A percentile compares a stretch with the other conserved stretches of the same genome.
phyloP scores from a whole-genome alignment of 2,329 filamentous ascomycete genomes.

The Thielaviopsis musarum region DNA sequence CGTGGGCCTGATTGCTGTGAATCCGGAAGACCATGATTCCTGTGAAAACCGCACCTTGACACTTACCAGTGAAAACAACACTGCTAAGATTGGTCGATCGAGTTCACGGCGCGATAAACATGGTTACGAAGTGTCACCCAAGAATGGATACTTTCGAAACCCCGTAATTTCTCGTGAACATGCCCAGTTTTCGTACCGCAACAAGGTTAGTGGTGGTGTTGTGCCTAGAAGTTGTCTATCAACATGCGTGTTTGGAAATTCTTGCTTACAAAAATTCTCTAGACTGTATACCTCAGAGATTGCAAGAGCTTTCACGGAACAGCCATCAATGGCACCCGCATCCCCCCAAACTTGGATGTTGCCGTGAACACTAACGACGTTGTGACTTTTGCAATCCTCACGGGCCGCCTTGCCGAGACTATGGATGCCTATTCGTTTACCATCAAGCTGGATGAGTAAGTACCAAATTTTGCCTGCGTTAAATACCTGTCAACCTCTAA shows the following conservation, averaged over 20 bases:
- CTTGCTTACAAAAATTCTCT: not conserved
- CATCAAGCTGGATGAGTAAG: not conserved
- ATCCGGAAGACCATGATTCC: not conserved
- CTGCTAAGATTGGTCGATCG: slow-evolving; percentile 5
- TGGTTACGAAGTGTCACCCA: not conserved
- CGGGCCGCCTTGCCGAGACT: slow-evolving; percentile 2
- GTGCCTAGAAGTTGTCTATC: not conserved
- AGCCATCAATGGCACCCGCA: slow-evolving; percentile 4
- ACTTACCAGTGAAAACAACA: slow-evolving; percentile 3
- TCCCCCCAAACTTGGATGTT: not conserved
- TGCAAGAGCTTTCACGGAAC: slow-evolving; percentile 11
- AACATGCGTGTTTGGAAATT: not conserved
- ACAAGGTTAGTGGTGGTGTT: not conserved
- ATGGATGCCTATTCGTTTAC: not conserved
- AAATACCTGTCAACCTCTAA: not conserved
- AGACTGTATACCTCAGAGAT: slow-evolving; percentile 9
- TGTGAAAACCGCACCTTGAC: slow-evolving; percentile 3
- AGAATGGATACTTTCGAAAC: slow-evolving; percentile 11
- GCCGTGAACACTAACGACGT: slow-evolving; percentile 2
- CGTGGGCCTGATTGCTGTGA: slow-evolving; percentile 9
- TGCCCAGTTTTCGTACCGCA: slow-evolving; percentile 7
- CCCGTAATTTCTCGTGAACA: slow-evolving; percentile 10
- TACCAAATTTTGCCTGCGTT: not conserved
- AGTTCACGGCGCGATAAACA: slow-evolving; percentile 5
- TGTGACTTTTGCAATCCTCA: slow-evolving; percentile 7